These are phyloP conservation scores for Wilcoxina mikolae DNA, from an alignment of 495 filamentous ascomycete species.

Conservation along the genomic window DNA sequence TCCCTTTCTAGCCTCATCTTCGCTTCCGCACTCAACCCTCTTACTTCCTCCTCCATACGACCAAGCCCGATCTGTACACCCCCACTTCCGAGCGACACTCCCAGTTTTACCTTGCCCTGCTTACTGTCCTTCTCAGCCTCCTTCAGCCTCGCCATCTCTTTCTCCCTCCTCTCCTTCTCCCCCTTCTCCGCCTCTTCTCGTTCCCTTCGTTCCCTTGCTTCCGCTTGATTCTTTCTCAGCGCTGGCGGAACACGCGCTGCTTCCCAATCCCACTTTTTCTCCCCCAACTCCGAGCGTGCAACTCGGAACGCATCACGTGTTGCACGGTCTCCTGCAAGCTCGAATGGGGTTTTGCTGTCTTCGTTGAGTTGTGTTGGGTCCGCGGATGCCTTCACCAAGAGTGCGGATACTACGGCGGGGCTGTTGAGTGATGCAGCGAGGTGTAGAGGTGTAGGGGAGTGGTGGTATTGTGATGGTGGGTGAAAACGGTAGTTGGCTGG, in stretches of 20 bases:
- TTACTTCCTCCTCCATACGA: slow-evolving; percentile 28
- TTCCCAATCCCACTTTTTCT: slow-evolving; percentile 65
- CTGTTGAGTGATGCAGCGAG: slow-evolving; percentile 66
- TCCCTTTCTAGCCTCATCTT: slow-evolving; percentile 17
- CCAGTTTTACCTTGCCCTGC: slow-evolving; percentile 48
- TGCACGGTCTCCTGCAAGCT: slow-evolving; percentile 68
- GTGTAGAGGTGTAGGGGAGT: slow-evolving; percentile 75
- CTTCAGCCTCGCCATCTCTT: slow-evolving; percentile 48
- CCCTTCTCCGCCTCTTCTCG: slow-evolving; percentile 41
- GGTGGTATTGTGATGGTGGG: slow-evolving; percentile 60
- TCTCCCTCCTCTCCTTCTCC: slow-evolving; percentile 42
- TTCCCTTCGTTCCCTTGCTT: slow-evolving; percentile 47
- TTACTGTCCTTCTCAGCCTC: slow-evolving; percentile 46
- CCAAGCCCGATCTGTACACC: slow-evolving; percentile 23
- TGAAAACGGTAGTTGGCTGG: slow-evolving; percentile 55
- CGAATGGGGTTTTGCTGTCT: slow-evolving; percentile 61
- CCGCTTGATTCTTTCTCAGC: slow-evolving; percentile 52
- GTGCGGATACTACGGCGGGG: slow-evolving; percentile 53
- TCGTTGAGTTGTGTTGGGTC: slow-evolving; percentile 55
- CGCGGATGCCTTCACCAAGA: slow-evolving; percentile 59
- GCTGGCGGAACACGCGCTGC: slow-evolving; percentile 53
- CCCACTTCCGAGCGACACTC: slow-evolving; percentile 22
- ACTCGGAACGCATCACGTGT: slow-evolving; percentile 88
- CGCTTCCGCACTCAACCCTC: slow-evolving; percentile 26
- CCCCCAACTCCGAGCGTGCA: slow-evolving; percentile 66